These are phyloP conservation scores for Arthrobotrys musiformis DNA, from an alignment of 2,329 filamentous ascomycete species.

Conservation along the genomic window DNA sequence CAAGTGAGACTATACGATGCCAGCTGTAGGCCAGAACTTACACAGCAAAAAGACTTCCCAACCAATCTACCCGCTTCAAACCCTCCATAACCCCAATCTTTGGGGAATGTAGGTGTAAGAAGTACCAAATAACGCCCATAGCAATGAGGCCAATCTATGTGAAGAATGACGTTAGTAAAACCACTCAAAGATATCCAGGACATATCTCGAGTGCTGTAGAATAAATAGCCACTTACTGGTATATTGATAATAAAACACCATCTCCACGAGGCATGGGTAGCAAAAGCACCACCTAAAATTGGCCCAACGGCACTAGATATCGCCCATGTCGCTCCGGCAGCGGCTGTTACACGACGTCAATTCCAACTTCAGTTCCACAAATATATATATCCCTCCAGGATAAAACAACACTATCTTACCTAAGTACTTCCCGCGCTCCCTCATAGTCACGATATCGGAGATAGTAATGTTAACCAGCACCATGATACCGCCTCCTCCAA, in stretches of 20 bases:
- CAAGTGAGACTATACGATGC: too few species aligned
- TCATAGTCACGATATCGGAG: constrained; percentile 63
- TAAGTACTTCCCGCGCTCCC: constrained; percentile 58
- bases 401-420: constrained; percentile 58
- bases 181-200: constrained; percentile 56
- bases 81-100: constrained; percentile 72
- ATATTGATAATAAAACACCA: constrained; percentile 78
- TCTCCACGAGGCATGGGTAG: constrained; percentile 72
- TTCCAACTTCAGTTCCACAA: constrained; percentile 59
- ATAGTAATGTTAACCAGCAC: constrained; percentile 72
- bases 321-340: constrained; percentile 76
- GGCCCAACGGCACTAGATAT: constrained; percentile 74
- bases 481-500: constrained; percentile 70
- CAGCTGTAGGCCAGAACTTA: constrained; percentile 42
- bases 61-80: constrained; percentile 71
- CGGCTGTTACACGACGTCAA: constrained; percentile 60
- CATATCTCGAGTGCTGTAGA: constrained; percentile 43
- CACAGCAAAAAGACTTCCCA: constrained; percentile 59
- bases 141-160: constrained; percentile 57
- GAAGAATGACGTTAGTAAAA: not conserved
- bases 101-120: constrained; percentile 75
- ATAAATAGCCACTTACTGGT: constrained; percentile 62
- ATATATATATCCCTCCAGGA: not conserved
- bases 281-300: constrained; percentile 73
- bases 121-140: constrained; percentile 64